Conservation (phyloP, 2,329 filamentous ascomycete genomes). For the Trichoderma koningiopsis region DNA sequence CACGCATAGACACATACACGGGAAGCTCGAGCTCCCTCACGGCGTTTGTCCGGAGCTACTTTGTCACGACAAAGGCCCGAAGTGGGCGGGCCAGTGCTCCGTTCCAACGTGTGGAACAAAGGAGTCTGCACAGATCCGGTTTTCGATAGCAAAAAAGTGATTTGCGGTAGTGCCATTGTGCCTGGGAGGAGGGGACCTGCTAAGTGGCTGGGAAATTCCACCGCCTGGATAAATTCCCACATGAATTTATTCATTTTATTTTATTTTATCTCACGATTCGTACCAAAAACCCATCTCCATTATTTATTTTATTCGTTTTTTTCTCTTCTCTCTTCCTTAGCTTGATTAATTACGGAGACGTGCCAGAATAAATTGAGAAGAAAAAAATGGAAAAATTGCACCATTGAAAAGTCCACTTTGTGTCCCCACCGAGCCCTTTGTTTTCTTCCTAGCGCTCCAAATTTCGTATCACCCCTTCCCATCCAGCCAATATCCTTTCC, state of each 20-base stretch:
- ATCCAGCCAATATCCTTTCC: background rate
- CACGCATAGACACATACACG: background rate
- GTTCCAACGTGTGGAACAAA: conserved; percentile 23
- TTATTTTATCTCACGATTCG: background rate
- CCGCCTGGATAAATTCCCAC: background rate
- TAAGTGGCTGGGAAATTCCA: background rate
- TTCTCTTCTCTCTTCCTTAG: background rate
- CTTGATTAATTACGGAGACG: conserved; percentile 3
- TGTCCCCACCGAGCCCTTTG: conserved; percentile 1
- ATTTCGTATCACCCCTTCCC: conserved; percentile 1
- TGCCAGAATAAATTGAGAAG: background rate
- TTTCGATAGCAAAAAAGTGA: conserved; percentile 1
- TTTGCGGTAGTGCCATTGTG: conserved; percentile 4
- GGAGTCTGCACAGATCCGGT: background rate
- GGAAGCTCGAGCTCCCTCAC: background rate
- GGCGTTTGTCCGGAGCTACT: conserved; percentile 23
- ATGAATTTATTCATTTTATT: background rate
- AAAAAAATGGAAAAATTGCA: background rate
- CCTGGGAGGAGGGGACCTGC: conserved; percentile 1
- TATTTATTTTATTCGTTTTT: background rate
- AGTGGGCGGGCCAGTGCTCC: conserved; percentile 15
- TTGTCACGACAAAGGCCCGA: conserved; percentile 19
- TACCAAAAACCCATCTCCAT: background rate
- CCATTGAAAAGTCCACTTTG: background rate
- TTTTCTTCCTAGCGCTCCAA: conserved; percentile 6